phyloP scores from a whole-genome alignment of 306 rosid genomes.

The Purshia tridentata region DNA sequence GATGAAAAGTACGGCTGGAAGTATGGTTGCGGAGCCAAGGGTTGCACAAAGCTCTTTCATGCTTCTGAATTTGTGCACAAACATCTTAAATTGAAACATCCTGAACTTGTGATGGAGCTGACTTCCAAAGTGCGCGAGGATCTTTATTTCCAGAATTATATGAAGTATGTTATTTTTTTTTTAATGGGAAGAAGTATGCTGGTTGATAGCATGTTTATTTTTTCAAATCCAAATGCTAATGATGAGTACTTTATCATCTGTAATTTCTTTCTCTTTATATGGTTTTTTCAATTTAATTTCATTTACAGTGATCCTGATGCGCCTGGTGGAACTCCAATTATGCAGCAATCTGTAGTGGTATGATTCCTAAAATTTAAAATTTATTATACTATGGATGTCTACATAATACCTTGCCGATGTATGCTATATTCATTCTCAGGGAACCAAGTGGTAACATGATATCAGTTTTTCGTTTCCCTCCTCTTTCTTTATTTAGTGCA shows the following conservation, averaged over 20 bases:
- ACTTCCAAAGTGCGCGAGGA: slow-evolving; percentile 88
- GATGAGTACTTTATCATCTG: background rate
- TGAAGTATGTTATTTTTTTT: slow-evolving; percentile 66
- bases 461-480: background rate
- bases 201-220: background rate
- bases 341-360: slow-evolving; percentile 92
- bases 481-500: background rate
- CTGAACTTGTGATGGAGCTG: slow-evolving; percentile 79
- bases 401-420: background rate
- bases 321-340: slow-evolving; percentile 93
- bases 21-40: slow-evolving; percentile 99
- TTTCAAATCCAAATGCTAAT: background rate
- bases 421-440: background rate
- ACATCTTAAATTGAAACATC: slow-evolving; percentile 90
- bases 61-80: slow-evolving; percentile 95
- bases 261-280: slow-evolving; percentile 7
- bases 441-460: background rate
- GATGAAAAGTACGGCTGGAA: slow-evolving; percentile 99
- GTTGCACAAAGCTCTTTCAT: slow-evolving; percentile 98
- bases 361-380: background rate
- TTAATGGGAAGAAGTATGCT: slow-evolving; percentile 3
- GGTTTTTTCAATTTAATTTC: slow-evolving; percentile 13
- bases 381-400: background rate
- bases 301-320: slow-evolving; percentile 76
- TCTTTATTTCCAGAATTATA: slow-evolving; percentile 84